Conservation (phyloP, 805 yeast genomes). For the Ogataea saltuana region DNA sequence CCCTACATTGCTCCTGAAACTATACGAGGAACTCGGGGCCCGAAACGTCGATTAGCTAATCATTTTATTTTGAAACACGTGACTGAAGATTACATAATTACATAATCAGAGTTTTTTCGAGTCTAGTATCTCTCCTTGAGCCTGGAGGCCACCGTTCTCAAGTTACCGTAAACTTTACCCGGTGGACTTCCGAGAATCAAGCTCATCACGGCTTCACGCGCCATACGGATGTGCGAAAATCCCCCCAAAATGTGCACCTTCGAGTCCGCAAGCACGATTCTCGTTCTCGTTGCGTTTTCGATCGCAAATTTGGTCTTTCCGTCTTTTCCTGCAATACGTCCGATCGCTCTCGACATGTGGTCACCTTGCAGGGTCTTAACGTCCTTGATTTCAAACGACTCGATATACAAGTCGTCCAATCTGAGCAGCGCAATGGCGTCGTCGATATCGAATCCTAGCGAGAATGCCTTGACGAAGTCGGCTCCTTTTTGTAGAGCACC, state of each 20-base stretch:
- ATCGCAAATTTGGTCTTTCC: slow-evolving; percentile 98
- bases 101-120: no score
- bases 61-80: no score
- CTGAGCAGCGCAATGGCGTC: slow-evolving; percentile 94
- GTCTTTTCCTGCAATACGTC: slow-evolving; percentile 99
- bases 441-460: slow-evolving; percentile 94
- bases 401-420: slow-evolving; percentile 93
- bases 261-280: slow-evolving; percentile 95
- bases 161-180: slow-evolving; percentile 95
- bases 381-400: slow-evolving; percentile 95
- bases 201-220: slow-evolving; percentile 95
- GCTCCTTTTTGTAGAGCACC: slow-evolving; percentile 98
- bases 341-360: slow-evolving; percentile 97
- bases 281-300: slow-evolving; percentile 96
- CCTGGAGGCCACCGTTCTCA: slow-evolving; percentile 95
- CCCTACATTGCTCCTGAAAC: no score
- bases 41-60: no score
- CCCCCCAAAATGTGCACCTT: slow-evolving; percentile 97
- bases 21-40: no score
- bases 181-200: slow-evolving; percentile 97
- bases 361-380: slow-evolving; percentile 95
- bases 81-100: no score
- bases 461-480: slow-evolving; percentile 92
- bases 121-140: slow-evolving; percentile 92
- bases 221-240: slow-evolving; percentile 94